A percentile compares a stretch with the other conserved stretches of the same genome.
phyloP scores from a whole-genome alignment of 768 basidiomycete species.

The Boletus tylopilopsis region DNA sequence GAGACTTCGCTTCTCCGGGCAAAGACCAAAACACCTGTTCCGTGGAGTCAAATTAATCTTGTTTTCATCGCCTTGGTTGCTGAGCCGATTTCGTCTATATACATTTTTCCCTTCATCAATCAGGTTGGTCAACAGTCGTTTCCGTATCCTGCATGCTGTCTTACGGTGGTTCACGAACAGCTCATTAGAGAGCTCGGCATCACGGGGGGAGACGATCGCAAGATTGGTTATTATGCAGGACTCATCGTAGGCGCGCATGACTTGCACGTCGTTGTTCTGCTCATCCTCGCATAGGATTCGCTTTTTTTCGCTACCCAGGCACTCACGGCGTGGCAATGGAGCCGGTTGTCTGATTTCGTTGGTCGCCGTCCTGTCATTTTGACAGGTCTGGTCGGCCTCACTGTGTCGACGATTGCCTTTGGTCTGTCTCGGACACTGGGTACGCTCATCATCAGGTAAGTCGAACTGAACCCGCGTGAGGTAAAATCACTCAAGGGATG shows the following conservation, averaged over 20 bases:
- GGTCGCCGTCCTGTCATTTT: slow-evolving; percentile 64
- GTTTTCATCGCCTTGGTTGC: too few relatives aligned
- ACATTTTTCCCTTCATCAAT: too few relatives aligned
- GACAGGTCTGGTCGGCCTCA: slow-evolving; percentile 49
- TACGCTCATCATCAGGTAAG: slow-evolving; percentile 53
- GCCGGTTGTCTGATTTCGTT: slow-evolving; percentile 53
- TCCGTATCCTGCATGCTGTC: too few relatives aligned
- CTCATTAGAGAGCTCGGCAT: too few relatives aligned
- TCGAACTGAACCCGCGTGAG: neutral
- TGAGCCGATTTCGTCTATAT: too few relatives aligned
- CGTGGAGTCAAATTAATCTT: too few relatives aligned
- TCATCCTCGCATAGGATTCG: slow-evolving; percentile 44
- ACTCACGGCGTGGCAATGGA: slow-evolving; percentile 59
- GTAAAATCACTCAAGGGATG: slow-evolving; percentile 2
- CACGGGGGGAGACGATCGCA: slow-evolving; percentile 37
- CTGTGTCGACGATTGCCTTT: slow-evolving; percentile 54
- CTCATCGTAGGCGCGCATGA: slow-evolving; percentile 41
- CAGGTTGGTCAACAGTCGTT: too few relatives aligned
- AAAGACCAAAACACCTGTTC: too few relatives aligned
- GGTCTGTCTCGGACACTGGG: slow-evolving; percentile 58
- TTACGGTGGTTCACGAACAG: too few relatives aligned
- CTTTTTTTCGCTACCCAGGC: slow-evolving; percentile 60
- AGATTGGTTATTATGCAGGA: slow-evolving; percentile 68
- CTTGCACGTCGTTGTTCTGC: neutral
- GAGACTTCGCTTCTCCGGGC: too few relatives aligned